phyloP scores from a whole-genome alignment of 768 basidiomycete genomes.

The Ephemerocybe angulata region DNA sequence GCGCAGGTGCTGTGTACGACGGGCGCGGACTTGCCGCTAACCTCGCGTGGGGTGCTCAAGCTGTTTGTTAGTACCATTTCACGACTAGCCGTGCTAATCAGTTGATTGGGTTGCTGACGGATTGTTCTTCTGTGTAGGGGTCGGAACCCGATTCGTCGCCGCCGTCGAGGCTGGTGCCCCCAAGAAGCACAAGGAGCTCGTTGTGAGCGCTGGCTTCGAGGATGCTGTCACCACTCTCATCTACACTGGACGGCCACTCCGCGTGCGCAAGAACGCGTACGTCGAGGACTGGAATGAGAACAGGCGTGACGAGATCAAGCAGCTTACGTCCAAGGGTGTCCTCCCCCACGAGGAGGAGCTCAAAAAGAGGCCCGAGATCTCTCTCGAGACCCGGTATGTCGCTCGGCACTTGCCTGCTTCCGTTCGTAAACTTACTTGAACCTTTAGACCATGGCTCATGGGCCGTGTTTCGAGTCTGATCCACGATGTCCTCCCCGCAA shows the following conservation, averaged over 20 bases:
- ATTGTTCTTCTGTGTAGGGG: conserved; percentile 46
- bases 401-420: background rate
- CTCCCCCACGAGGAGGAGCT: conserved; percentile 71
- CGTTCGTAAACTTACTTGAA: too few species aligned
- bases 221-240: conserved; percentile 85
- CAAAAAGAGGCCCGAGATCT: conserved; percentile 79
- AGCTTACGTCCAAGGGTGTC: conserved; percentile 79
- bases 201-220: conserved; percentile 67
- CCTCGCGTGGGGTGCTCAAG: conserved; percentile 85
- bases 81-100: background rate
- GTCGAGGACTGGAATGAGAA: conserved; percentile 80
- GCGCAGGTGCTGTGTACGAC: conserved; percentile 89
- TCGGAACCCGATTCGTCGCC: conserved; percentile 87
- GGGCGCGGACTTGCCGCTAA: conserved; percentile 86
- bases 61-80: conserved; percentile 61
- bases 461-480: conserved; percentile 77
- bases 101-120: background rate
- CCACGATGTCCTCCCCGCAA: conserved; percentile 74
- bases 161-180: conserved; percentile 77
- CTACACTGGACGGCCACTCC: conserved; percentile 84
- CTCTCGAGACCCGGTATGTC: conserved; percentile 45
- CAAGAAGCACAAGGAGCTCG: conserved; percentile 77
- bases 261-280: conserved; percentile 82
- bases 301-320: conserved; percentile 75
- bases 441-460: conserved; percentile 65